phyloP scores from a whole-genome alignment of 495 filamentous ascomycete species.

The Trichoderma reesei region DNA sequence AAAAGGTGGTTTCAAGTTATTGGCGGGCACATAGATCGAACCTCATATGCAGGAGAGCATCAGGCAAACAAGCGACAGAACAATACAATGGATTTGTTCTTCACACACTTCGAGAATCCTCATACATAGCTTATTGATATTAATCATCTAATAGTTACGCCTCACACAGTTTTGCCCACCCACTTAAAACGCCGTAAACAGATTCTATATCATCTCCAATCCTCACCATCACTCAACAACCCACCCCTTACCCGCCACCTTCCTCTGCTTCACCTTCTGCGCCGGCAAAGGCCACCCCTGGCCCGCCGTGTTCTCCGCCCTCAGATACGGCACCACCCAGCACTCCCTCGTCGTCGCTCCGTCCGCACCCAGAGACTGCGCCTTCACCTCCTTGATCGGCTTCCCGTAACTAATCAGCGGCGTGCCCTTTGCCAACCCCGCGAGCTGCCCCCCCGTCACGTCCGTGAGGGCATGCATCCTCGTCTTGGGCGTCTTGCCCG shows the following conservation, averaged over 20 bases:
- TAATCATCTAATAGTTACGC: not conserved
- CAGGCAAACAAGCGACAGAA: not conserved
- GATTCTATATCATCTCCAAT: not conserved
- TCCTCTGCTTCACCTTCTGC: constrained; percentile 72
- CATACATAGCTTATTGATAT: not conserved
- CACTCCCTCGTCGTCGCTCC: constrained; percentile 53
- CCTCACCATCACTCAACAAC: constrained; percentile 31
- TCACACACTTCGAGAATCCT: too few relatives aligned
- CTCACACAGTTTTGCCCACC: not conserved
- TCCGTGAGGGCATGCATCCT: constrained; percentile 82
- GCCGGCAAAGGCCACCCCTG: constrained; percentile 79
- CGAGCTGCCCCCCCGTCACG: constrained; percentile 64
- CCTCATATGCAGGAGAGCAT: not conserved
- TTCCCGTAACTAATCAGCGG: constrained; percentile 80
- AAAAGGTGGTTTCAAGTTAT: not conserved
- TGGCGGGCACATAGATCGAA: not conserved
- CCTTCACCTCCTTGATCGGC: constrained; percentile 63
- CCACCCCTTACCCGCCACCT: constrained; percentile 64
- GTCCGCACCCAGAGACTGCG: constrained; percentile 32
- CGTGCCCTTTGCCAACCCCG: constrained; percentile 72
- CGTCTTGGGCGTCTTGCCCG: constrained; percentile 56
- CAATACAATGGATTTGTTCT: too few relatives aligned
- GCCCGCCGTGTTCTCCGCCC: constrained; percentile 47
- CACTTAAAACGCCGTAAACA: not conserved
- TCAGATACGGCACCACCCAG: constrained; percentile 71